Base-by-base conservation (phyloP, 805 yeast genomes). In the Pichia deserticola region DNA sequence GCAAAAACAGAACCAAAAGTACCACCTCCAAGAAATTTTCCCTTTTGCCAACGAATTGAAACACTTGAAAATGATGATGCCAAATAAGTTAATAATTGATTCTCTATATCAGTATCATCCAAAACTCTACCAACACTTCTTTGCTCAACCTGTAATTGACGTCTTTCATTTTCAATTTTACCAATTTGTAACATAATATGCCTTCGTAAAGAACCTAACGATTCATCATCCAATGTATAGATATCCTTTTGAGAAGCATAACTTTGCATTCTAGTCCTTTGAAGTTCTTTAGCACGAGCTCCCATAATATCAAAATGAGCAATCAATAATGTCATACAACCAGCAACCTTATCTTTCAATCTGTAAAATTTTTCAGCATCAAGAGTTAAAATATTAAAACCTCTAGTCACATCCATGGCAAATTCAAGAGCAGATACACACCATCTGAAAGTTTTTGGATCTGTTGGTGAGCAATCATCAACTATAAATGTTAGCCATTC, bases 281-380 rank as follows among this genome's bases (percentile, higher is more conserved):
- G 82, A 10, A 79, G 74, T 60, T 84, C 88, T 58, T 81, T 84
- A 1, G 96, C 86, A 60, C 98, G 77, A 0, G 97, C 97, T 44
- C 98, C 98, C 97, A 92, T 93, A 47, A 93, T 89, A 68, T 93
- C 99, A 61, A 93, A 93, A 68, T 93, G 98, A 0, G 97, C 88
- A 54, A 93, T 92, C 52, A 93, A 72, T 46, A 93, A 71, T 1
- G 97, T 83, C 89, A 93, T 88, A 67, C 97, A 89, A 1, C 95
- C 86, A 1, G 97, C 95, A 42, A 93, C 96, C 61, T 88, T 89
- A 46, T 79, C 75, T 57, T 89, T 82, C 55, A 93, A 70, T 37
- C 74, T 67, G 50, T 76, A 69, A 61, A 90, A 93, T 59, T 88
- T 89, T 29, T 79, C 86, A 54, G 87, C 86, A 50, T 79, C 81